Conservation (phyloP, 495 filamentous ascomycete species). For the Daldinia concentrica region DNA sequence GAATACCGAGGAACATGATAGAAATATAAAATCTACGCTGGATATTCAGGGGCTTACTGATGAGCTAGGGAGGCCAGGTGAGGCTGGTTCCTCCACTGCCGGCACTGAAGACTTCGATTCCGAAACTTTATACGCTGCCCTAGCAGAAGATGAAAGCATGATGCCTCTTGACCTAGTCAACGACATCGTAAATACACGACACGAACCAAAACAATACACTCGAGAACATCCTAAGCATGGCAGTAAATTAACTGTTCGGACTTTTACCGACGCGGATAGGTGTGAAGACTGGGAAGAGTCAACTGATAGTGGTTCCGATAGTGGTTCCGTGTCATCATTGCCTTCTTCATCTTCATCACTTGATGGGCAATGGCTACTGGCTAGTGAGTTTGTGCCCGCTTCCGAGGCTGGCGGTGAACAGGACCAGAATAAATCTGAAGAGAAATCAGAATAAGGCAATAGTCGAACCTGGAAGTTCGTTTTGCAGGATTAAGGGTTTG, state of each 20-base stretch:
- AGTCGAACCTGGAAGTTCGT: conserved; percentile 15
- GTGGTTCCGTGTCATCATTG: conserved; percentile 5
- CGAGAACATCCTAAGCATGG: conserved; percentile 12
- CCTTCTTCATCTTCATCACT: conserved; percentile 20
- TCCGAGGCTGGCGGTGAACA: neutral
- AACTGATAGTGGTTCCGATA: conserved; percentile 33
- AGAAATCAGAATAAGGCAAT: conserved; percentile 5
- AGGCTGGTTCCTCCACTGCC: neutral
- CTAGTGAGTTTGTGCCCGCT: neutral
- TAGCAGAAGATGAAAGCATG: conserved; percentile 21
- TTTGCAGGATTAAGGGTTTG: conserved; percentile 7
- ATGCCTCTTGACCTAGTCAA: conserved; percentile 12
- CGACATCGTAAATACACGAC: neutral
- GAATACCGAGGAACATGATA: conserved; percentile 8
- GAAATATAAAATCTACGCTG: conserved; percentile 5
- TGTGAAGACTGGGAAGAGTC: conserved; percentile 26
- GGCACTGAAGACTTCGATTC: neutral
- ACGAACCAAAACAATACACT: conserved; percentile 1
- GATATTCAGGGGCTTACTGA: neutral
- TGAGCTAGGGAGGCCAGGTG: neutral
- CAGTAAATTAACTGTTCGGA: conserved; percentile 23
- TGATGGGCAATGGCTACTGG: conserved; percentile 24
- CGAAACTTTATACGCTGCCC: neutral
- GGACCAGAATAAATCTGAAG: neutral
- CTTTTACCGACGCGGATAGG: conserved; percentile 12